These are phyloP conservation scores for Podila verticillata DNA, from an alignment of 192 early-diverging fungal species.

Conservation along the genomic window DNA sequence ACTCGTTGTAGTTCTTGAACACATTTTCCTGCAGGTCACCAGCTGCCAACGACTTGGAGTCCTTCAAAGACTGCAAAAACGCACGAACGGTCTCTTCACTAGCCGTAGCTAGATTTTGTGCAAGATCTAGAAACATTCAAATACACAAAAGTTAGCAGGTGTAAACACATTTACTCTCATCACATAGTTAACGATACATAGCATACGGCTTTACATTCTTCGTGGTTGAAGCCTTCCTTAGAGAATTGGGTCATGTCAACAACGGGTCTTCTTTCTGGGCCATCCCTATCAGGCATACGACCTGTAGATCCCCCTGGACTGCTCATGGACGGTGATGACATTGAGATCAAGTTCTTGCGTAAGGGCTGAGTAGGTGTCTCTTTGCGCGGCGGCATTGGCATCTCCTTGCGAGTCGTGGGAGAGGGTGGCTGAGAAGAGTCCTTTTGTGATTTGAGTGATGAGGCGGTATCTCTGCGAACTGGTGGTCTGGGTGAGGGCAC, in stretches of 20 bases:
- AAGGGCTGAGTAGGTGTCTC: slow-evolving; percentile 36
- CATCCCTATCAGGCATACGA: slow-evolving; percentile 8
- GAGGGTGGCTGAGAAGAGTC: slow-evolving; percentile 29
- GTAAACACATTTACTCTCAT: neutral
- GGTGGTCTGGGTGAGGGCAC: slow-evolving; percentile 30
- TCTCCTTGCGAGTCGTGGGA: slow-evolving; percentile 16
- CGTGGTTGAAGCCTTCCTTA: slow-evolving; percentile 61
- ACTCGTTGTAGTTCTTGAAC: slow-evolving; percentile 85
- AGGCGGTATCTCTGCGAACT: slow-evolving; percentile 33
- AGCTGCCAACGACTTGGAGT: slow-evolving; percentile 74
- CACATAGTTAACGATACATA: neutral
- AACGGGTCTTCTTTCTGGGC: slow-evolving; percentile 19
- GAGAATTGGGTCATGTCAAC: slow-evolving; percentile 64
- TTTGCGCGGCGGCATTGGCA: slow-evolving; percentile 8
- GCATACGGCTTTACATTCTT: slow-evolving; percentile 56
- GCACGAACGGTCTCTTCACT: slow-evolving; percentile 67
- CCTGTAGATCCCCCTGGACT: neutral
- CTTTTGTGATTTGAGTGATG: slow-evolving; percentile 41
- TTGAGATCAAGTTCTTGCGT: slow-evolving; percentile 37
- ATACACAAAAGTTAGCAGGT: neutral
- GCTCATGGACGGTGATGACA: slow-evolving; percentile 28
- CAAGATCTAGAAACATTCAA: slow-evolving; percentile 57
- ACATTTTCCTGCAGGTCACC: slow-evolving; percentile 84
- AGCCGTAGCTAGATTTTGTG: slow-evolving; percentile 58
- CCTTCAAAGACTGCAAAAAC: slow-evolving; percentile 64